Conservation (phyloP, 2,329 filamentous ascomycete species). For the Neopestalotiopsis rosae region DNA sequence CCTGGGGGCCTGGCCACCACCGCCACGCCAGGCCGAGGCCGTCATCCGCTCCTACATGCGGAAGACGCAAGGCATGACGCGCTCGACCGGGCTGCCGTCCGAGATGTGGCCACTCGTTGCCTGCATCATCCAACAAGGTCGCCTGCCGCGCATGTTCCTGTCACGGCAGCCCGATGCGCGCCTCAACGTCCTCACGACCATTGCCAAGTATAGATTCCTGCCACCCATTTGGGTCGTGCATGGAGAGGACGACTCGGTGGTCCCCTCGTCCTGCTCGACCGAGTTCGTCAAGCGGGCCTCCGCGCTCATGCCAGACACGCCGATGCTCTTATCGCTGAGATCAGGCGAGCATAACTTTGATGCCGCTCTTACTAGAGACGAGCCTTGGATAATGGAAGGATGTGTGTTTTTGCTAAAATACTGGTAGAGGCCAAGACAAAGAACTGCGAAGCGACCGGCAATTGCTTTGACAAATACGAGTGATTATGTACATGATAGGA, state of each 20-base stretch:
- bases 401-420: no score
- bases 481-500: no score
- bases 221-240: conserved; percentile 15
- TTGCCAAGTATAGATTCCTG: conserved; percentile 2
- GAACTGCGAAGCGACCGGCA: no score
- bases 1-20: conserved; percentile 12
- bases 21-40: conserved; percentile 11
- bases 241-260: conserved; percentile 16
- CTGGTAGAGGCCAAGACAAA: no score
- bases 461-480: no score
- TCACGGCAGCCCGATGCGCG: conserved; percentile 10
- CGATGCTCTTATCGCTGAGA: no score
- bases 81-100: conserved; percentile 2
- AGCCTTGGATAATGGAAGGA: no score
- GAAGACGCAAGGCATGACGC: conserved; percentile 8
- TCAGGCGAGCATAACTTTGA: no score
- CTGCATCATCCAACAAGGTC: conserved; percentile 16
- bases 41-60: conserved; percentile 4
- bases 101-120: conserved; percentile 16
- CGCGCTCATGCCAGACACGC: no score
- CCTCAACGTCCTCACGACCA: neutral
- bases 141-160: conserved; percentile 5
- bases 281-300: no score
- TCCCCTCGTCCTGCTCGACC: neutral
- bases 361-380: no score